Percentiles rank a stretch among this genome's conserved stretches.
phyloP scores from a whole-genome alignment of 306 rosid genomes.

The Rosa chinensis region DNA sequence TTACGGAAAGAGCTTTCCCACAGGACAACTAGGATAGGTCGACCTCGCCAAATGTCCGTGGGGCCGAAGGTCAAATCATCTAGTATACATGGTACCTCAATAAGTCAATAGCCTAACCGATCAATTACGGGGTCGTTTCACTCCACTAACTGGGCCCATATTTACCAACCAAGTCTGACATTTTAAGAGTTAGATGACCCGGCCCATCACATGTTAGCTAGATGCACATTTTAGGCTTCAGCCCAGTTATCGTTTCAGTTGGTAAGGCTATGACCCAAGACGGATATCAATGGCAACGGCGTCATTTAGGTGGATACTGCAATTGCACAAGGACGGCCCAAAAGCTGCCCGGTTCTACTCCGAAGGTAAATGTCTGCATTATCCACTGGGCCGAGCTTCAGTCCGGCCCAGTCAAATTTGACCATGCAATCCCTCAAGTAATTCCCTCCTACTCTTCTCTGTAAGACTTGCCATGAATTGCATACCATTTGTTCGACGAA shows the following conservation, averaged over 20 bases:
- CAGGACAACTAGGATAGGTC: too few relatives aligned
- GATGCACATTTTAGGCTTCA: too few relatives aligned
- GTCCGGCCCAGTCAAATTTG: slow-evolving; percentile 78
- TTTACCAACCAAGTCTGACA: too few relatives aligned
- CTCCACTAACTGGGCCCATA: too few relatives aligned
- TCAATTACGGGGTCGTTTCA: too few relatives aligned
- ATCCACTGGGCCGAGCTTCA: slow-evolving; percentile 90
- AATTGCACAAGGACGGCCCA: slow-evolving; percentile 83
- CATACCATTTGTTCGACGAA: slow-evolving; percentile 41
- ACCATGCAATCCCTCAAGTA: slow-evolving; percentile 69
- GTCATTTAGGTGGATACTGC: slow-evolving; percentile 82
- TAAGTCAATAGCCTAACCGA: too few relatives aligned
- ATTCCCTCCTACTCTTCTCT: neutral
- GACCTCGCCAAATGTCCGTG: too few relatives aligned
- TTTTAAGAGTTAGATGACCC: too few relatives aligned
- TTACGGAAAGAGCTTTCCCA: too few relatives aligned
- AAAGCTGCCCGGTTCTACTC: slow-evolving; percentile 83
- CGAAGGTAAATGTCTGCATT: slow-evolving; percentile 75
- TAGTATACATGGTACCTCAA: too few relatives aligned
- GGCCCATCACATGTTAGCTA: too few relatives aligned
- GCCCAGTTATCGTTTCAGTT: neutral
- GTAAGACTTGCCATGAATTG: neutral
- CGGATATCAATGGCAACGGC: slow-evolving; percentile 46
- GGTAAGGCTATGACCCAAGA: neutral
- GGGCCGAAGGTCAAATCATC: too few relatives aligned